Evolutionary conservation across 371 early-diverging fungal genomes (phyloP), one percentile per base, ranked within the genome.

Genomic region (Rhizopus sp.): DNA sequence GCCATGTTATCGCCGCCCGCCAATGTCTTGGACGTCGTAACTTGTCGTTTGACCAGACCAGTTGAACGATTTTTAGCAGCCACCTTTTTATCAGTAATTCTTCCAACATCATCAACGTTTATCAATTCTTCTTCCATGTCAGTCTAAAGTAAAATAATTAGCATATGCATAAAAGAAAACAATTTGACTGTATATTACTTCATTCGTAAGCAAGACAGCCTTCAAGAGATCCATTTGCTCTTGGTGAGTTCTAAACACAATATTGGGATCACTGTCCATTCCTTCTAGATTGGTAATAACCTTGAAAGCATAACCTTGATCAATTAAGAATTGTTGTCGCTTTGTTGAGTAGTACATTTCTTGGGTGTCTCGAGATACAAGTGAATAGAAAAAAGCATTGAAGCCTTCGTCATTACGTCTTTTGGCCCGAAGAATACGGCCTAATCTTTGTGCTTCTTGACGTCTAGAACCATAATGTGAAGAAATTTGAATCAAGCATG

Each of bases 301-400:
- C 75, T 97, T 98, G 82, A 98, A 99, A 23, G 97, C 91, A 75
- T 99, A 99, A 1, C 99, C 99, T 76, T 99, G 99, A 73, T 99
- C 99, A 42, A 99, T 93, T 63, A 99, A 75, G 74, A 99, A 99
- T 75, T 98, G 98, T 73, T 98, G 97, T 41, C 99, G 88, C 72
- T 97, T 98, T 13, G 93, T 87, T n/a, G 96, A 94, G 66, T 98
- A 99, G 58, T 88, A 95, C 93, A 99, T 98, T 78, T 99, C 99
- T 68, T 99, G 95, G 0, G 99, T 99, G 76, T 99, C 99, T 58
- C 91, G 90, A 41, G 93, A 91, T 7, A 99, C 99, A 29, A 99
- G 79, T 4, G 98, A 94, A 69, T 99, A 99, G 68, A 99, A 99
- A 75, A 92, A 97, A 2, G 99, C 99, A 68, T 96, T 97, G 70